Percentiles rank a stretch among this genome's conserved stretches.
These are phyloP conservation scores for Globisporangium echinulatum DNA, from an alignment of 352 stramenopile species.

Conservation along the genomic window DNA sequence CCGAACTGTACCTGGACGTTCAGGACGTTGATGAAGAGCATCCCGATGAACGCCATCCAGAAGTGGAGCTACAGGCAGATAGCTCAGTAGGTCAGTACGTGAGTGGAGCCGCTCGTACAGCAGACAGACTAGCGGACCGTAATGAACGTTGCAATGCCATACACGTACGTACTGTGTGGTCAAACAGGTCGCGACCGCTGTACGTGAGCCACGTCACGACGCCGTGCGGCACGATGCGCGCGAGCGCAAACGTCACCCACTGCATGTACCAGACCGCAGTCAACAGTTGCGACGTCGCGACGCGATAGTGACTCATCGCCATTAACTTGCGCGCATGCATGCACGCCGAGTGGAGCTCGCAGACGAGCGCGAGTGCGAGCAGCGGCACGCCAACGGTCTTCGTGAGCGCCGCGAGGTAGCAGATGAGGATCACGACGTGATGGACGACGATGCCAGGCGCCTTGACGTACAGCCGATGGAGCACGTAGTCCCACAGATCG, in stretches of 20 bases:
- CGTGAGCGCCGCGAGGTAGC: constrained; percentile 68
- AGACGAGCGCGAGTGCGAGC: constrained; percentile 63
- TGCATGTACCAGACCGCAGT: constrained; percentile 47
- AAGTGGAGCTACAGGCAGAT: constrained; percentile 35
- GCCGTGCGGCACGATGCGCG: constrained; percentile 39
- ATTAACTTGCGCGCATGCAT: constrained; percentile 76
- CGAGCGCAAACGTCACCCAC: constrained; percentile 42
- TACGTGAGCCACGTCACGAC: constrained; percentile 42
- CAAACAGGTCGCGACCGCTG: constrained; percentile 31
- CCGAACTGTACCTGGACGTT: constrained; percentile 39
- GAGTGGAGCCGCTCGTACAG: not conserved
- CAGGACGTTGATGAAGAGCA: constrained; percentile 67
- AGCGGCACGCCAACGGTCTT: constrained; percentile 71
- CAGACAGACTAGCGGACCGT: not conserved
- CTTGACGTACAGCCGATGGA: constrained; percentile 70
- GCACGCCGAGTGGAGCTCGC: constrained; percentile 71
- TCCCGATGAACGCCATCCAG: constrained; percentile 65
- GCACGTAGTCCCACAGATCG: constrained; percentile 72
- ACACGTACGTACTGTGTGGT: constrained; percentile 23
- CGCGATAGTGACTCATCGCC: constrained; percentile 50
- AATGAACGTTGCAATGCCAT: not conserved
- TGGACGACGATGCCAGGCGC: constrained; percentile 60
- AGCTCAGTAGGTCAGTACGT: not conserved
- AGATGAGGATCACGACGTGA: constrained; percentile 75
- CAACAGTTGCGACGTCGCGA: constrained; percentile 21